Conservation (phyloP, 805 yeast genomes). For the Starmerella gropengiesseri region DNA sequence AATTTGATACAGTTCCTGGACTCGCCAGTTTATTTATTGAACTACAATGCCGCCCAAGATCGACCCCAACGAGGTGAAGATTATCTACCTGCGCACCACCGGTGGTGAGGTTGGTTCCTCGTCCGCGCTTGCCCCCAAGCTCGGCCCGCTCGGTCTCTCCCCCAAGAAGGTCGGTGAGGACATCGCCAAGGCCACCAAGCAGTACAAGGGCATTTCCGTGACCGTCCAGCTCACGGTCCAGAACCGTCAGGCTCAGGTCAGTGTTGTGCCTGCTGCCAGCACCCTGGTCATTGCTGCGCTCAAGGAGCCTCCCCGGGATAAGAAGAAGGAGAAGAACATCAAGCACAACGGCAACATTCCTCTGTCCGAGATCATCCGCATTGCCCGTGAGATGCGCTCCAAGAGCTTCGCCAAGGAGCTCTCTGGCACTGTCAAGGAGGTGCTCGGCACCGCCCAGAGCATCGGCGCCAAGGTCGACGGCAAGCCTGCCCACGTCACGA, state of each 20-base stretch:
- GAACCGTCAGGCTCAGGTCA: conserved; percentile 99
- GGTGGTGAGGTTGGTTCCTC: conserved; percentile 99
- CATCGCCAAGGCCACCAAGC: conserved; percentile 98
- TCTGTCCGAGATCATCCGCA: conserved; percentile 88
- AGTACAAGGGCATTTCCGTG: conserved; percentile 98
- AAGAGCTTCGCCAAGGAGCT: conserved; percentile 97
- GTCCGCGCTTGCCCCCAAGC: conserved; percentile 99
- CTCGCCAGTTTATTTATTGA: conserved; percentile 11
- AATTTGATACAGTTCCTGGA: conserved; percentile 8
- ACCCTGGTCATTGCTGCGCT: conserved; percentile 97
- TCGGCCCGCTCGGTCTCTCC: conserved; percentile 99
- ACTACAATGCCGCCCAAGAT: conserved; percentile 81
- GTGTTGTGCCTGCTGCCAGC: conserved; percentile 99
- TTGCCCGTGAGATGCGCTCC: conserved; percentile 95
- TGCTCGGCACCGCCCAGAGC: conserved; percentile 99
- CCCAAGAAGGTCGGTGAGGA: conserved; percentile 99
- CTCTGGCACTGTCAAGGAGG: conserved; percentile 95
- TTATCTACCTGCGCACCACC: conserved; percentile 97
- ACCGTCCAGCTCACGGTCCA: conserved; percentile 97
- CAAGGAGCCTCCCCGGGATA: conserved; percentile 99
- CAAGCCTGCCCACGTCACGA: conserved; percentile 98
- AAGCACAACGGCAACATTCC: conserved; percentile 99
- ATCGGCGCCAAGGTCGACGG: conserved; percentile 99
- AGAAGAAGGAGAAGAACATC: conserved; percentile 99
- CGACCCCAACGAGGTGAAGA: conserved; percentile 97